Evolutionary conservation across 1,139 yeast genomes (phyloP).

Genomic region (Lizanozyma gosingica): DNA sequence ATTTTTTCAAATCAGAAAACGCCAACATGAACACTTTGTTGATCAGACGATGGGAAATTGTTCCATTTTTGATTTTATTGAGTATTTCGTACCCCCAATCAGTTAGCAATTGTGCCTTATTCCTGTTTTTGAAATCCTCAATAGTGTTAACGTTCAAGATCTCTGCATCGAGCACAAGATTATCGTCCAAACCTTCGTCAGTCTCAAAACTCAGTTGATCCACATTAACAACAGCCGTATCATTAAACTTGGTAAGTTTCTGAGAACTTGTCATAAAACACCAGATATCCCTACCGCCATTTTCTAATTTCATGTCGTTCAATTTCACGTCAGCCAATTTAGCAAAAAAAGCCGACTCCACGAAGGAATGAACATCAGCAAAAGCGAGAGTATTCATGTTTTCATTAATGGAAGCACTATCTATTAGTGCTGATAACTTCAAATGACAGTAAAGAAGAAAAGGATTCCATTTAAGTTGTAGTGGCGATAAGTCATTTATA

Average conservation of each 20-base stretch:
- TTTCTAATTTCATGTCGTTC: slow-evolving; percentile 55
- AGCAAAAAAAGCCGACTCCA: slow-evolving; percentile 81
- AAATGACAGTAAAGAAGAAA: too few relatives aligned
- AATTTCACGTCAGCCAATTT: slow-evolving; percentile 60
- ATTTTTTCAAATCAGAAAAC: slow-evolving; percentile 84
- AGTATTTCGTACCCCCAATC: slow-evolving; percentile 30
- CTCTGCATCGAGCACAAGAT: slow-evolving; percentile 13
- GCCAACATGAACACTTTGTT: slow-evolving; percentile 37
- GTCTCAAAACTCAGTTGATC: slow-evolving; percentile 38
- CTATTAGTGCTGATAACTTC: too few relatives aligned
- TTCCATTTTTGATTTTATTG: slow-evolving; percentile 6
- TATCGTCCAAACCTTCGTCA: slow-evolving; percentile 22
- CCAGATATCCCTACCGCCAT: slow-evolving; percentile 29
- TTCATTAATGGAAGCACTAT: slow-evolving; percentile 8
- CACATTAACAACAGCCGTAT: slow-evolving; percentile 28
- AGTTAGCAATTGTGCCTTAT: slow-evolving; percentile 50
- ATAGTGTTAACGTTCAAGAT: slow-evolving; percentile 62
- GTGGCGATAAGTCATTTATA: too few relatives aligned
- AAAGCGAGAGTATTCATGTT: slow-evolving; percentile 23
- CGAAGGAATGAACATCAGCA: slow-evolving; percentile 58
- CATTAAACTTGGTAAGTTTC: slow-evolving; percentile 30
- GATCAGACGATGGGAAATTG: background rate
- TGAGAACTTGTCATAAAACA: slow-evolving; percentile 24
- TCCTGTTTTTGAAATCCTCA: slow-evolving; percentile 66
- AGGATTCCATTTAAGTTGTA: too few relatives aligned